Conservation (phyloP, 2,329 filamentous ascomycete species). For the Ustulina deusta region DNA sequence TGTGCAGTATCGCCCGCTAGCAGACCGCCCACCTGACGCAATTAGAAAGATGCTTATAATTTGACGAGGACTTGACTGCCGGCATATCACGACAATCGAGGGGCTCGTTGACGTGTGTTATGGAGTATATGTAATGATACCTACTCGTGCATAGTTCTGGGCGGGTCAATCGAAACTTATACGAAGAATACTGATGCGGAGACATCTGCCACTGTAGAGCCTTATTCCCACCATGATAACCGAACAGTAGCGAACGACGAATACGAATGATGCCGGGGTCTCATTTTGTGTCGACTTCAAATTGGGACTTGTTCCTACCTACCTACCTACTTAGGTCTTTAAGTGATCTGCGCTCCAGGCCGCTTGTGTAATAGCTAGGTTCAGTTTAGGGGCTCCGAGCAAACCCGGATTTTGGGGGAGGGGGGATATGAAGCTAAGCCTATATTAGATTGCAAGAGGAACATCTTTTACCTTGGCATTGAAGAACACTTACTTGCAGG, state of each 20-base stretch:
- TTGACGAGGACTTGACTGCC: constrained; percentile 12
- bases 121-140: constrained; percentile 10
- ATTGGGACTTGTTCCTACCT: constrained; percentile 32
- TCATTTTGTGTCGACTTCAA: constrained; percentile 26
- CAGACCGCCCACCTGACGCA: not conserved
- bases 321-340: no score
- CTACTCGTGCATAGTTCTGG: constrained; percentile 14
- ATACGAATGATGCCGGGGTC: constrained; percentile 32
- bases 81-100: not conserved
- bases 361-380: constrained; percentile 18
- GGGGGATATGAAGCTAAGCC: constrained; percentile 1
- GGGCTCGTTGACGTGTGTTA: constrained; percentile 15
- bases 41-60: constrained; percentile 15
- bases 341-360: constrained; percentile 22
- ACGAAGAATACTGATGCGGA: constrained; percentile 29
- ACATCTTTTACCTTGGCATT: no score
- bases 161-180: constrained; percentile 21
- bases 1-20: not conserved
- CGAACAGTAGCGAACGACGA: constrained; percentile 9
- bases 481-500: no score
- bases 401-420: not conserved
- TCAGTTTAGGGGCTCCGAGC: constrained; percentile 21
- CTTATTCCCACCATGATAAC: constrained; percentile 23
- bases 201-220: constrained; percentile 4
- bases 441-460: not conserved